phyloP scores from a whole-genome alignment of 805 yeast species.

The Cyberlindnera veronae region DNA sequence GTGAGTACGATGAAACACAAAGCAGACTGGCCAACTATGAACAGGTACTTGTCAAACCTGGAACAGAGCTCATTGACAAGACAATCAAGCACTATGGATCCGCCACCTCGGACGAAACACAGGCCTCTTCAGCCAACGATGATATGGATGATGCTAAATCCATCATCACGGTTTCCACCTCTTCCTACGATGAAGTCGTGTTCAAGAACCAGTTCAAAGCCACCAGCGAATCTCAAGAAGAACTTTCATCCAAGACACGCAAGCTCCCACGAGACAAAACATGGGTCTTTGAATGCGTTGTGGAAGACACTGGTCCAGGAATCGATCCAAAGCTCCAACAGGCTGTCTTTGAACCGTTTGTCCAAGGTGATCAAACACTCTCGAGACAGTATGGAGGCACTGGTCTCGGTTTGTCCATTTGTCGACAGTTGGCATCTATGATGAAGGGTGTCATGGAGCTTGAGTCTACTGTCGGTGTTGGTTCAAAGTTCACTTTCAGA shows the following conservation, averaged over 20 bases:
- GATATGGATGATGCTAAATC: slow-evolving; percentile 17
- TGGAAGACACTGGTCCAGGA: slow-evolving; percentile 92
- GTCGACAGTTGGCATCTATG: slow-evolving; percentile 84
- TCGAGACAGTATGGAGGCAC: slow-evolving; percentile 94
- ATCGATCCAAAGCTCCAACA: slow-evolving; percentile 78
- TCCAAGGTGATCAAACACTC: slow-evolving; percentile 93
- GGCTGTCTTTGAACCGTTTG: slow-evolving; percentile 91
- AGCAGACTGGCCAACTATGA: slow-evolving; percentile 41
- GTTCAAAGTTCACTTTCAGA: slow-evolving; percentile 78
- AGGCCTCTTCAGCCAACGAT: slow-evolving; percentile 12
- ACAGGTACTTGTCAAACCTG: slow-evolving; percentile 41
- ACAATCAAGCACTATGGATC: slow-evolving; percentile 1
- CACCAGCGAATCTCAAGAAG: slow-evolving; percentile 20
- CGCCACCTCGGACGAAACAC: slow-evolving; percentile 11
- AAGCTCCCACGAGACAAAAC: slow-evolving; percentile 28
- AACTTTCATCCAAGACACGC: slow-evolving; percentile 14
- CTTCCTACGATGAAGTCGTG: slow-evolving; percentile 41
- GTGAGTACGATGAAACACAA: slow-evolving; percentile 60
- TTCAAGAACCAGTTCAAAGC: slow-evolving; percentile 40
- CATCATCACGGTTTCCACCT: slow-evolving; percentile 26
- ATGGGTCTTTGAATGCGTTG: slow-evolving; percentile 58
- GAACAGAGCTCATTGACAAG: too few species aligned
- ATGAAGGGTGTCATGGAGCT: slow-evolving; percentile 85
- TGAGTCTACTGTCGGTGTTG: slow-evolving; percentile 72
- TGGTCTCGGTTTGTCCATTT: slow-evolving; percentile 86